Percentiles rank a stretch among this genome's conserved stretches.
phyloP scores from a whole-genome alignment of 345 rosid genomes.

The Aquilaria sinensis region DNA sequence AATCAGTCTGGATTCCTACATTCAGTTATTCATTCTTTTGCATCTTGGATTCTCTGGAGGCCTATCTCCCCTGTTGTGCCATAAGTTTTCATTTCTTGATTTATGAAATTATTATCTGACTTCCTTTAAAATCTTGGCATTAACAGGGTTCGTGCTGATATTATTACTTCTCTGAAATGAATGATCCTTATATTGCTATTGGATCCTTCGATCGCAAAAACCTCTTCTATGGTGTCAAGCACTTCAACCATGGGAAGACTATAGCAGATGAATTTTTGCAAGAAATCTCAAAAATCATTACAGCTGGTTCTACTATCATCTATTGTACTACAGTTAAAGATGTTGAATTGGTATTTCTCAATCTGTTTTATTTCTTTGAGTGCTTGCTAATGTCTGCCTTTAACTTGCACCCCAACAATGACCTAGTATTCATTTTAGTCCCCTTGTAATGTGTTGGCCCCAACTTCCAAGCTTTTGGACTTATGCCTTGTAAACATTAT shows the following conservation, averaged over 20 bases:
- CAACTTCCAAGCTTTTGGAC: conserved; percentile 3
- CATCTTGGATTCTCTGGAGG: too few relatives aligned
- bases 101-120: too few relatives aligned
- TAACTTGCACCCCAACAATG: neutral
- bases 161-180: conserved; percentile 35
- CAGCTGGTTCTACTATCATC: conserved; percentile 29
- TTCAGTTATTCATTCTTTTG: too few relatives aligned
- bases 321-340: conserved; percentile 44
- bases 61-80: too few relatives aligned
- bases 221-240: conserved; percentile 43
- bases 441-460: neutral
- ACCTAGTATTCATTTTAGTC: neutral
- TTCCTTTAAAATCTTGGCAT: neutral
- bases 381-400: neutral
- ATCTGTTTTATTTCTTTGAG: neutral
- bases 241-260: conserved; percentile 19
- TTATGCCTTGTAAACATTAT: neutral
- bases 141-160: conserved; percentile 36
- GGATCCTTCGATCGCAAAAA: conserved; percentile 48
- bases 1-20: too few relatives aligned
- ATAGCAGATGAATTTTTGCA: conserved; percentile 33
- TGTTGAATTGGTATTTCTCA: conserved; percentile 27
- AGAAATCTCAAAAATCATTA: conserved; percentile 28
- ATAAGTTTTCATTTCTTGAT: too few relatives aligned
- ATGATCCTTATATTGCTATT: conserved; percentile 32